phyloP scores from a whole-genome alignment of 306 rosid genomes.

The Leucaena leucocephala region DNA sequence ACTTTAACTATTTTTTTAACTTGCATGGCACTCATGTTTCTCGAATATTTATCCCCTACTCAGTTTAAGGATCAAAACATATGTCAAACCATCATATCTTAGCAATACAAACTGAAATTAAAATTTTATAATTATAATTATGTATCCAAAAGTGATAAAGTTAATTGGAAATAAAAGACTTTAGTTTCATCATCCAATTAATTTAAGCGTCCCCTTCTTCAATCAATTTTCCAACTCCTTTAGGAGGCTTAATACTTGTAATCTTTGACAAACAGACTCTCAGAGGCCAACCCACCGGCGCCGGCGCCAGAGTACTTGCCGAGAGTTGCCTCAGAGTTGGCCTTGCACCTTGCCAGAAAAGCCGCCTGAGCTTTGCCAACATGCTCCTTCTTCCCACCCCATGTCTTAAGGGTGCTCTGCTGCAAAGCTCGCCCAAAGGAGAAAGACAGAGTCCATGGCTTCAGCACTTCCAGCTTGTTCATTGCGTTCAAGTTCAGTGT shows the following conservation, averaged over 20 bases:
- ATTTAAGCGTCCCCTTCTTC: background rate
- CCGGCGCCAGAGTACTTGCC: constrained; percentile 54
- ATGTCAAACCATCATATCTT: background rate
- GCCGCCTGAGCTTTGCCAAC: constrained; percentile 60
- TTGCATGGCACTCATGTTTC: no score
- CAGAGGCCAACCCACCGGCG: constrained; percentile 48
- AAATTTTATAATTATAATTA: constrained; percentile 13
- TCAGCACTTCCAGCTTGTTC: constrained; percentile 60
- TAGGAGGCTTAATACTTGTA: constrained; percentile 55
- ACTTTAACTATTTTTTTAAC: no score
- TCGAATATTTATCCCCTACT: background rate
- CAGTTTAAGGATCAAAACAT: background rate
- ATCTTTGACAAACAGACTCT: constrained; percentile 59
- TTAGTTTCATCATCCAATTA: constrained; percentile 1
- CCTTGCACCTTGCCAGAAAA: constrained; percentile 65
- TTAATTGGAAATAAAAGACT: constrained; percentile 6
- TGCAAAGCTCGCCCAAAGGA: constrained; percentile 77
- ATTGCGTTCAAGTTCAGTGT: constrained; percentile 69
- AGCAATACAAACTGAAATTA: background rate
- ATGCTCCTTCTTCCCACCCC: constrained; percentile 69
- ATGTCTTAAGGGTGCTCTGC: constrained; percentile 72
- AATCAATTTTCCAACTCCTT: background rate
- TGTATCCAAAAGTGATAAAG: constrained; percentile 15
- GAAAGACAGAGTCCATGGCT: constrained; percentile 76
- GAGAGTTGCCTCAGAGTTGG: constrained; percentile 66